These are phyloP conservation scores for Claviceps maximensis DNA, from an alignment of 2,329 filamentous ascomycete genomes.

Conservation along the genomic window DNA sequence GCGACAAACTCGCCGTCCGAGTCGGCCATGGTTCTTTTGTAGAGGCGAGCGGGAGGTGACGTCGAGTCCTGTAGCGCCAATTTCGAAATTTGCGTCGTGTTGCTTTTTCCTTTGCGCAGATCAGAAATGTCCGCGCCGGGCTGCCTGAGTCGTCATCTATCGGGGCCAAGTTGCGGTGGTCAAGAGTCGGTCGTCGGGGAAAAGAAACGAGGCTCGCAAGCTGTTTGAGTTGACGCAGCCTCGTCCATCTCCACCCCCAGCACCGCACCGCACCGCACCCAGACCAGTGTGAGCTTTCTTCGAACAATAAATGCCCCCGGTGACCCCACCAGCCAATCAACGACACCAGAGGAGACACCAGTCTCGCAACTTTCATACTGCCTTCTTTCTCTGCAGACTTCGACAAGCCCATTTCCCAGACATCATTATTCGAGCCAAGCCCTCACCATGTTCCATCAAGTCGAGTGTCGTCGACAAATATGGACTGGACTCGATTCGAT, in stretches of 20 bases:
- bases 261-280: no score
- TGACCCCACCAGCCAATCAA: not conserved
- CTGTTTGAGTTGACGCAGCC: not conserved
- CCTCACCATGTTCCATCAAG: no score
- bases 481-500: no score
- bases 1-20: slow-evolving; percentile 59
- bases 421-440: no score
- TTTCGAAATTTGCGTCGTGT: not conserved
- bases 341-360: not conserved
- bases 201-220: not conserved
- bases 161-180: not conserved
- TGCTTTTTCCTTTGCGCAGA: not conserved
- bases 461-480: no score
- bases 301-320: no score
- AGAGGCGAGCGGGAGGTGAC: not conserved
- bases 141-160: not conserved
- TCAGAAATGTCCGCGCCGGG: no score
- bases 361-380: no score
- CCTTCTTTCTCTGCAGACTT: not conserved
- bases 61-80: no score
- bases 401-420: not conserved
- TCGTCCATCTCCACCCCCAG: not conserved
- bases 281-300: not conserved
- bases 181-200: not conserved
- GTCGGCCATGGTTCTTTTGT: slow-evolving; percentile 44